Conservation (phyloP, 495 filamentous ascomycete species). For the Parachaetomium inaequale region DNA sequence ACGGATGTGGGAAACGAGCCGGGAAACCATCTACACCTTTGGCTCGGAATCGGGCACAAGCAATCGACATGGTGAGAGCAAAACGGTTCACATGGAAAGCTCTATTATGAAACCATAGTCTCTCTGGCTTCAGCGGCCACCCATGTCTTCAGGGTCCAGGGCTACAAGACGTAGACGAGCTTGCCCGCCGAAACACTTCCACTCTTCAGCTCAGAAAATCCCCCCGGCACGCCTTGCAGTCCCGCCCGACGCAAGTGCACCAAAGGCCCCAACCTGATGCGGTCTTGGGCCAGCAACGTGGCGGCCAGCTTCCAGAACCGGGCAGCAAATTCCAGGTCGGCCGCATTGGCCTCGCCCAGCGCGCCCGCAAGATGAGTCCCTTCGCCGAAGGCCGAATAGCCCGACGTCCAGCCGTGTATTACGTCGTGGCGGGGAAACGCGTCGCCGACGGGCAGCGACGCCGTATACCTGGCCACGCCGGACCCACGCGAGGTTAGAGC, state of each 20-base stretch:
- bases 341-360: background rate
- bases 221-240: background rate
- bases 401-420: background rate
- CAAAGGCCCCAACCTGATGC: background rate
- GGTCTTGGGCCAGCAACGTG: background rate
- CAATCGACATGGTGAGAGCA: background rate
- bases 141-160: background rate
- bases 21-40: background rate
- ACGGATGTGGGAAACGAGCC: background rate
- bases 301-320: background rate
- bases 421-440: background rate
- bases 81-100: background rate
- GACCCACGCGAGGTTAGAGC: background rate
- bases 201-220: background rate
- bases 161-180: background rate
- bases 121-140: too few species aligned
- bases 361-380: background rate
- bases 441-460: background rate
- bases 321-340: background rate
- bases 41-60: background rate
- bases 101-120: too few species aligned
- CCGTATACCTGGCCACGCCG: background rate
- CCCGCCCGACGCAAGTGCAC: background rate
- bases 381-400: background rate
- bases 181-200: background rate